A percentile compares a stretch with the other conserved stretches of the same genome.
These are phyloP conservation scores for Cercis canadensis DNA, from an alignment of 306 rosid genomes.

Conservation along the genomic window DNA sequence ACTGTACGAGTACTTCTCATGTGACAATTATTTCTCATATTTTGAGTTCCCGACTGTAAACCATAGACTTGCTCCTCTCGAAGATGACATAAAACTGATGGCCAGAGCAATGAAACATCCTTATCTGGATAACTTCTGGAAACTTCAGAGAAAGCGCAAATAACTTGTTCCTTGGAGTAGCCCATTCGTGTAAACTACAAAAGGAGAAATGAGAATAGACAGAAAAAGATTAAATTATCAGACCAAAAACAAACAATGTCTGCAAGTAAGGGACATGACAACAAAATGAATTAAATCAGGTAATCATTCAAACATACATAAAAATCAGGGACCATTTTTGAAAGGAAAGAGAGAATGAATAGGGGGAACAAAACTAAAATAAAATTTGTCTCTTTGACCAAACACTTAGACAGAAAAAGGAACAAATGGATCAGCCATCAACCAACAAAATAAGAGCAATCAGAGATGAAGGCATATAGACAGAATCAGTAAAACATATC, in stretches of 20 bases:
- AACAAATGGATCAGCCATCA: constrained; percentile 17
- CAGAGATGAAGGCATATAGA: not conserved
- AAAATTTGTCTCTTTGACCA: not conserved
- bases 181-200: constrained; percentile 78
- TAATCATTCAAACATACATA: constrained; percentile 6
- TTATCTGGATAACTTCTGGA: constrained; percentile 56
- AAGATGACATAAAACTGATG: constrained; percentile 78
- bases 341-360: not conserved
- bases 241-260: constrained; percentile 2
- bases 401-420: constrained; percentile 9
- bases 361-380: not conserved
- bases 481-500: not conserved
- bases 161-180: constrained; percentile 74
- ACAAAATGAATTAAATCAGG: constrained; percentile 27
- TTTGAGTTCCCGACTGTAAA: constrained; percentile 48
- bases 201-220: constrained; percentile 16
- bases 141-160: constrained; percentile 63
- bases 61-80: constrained; percentile 78
- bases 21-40: constrained; percentile 31
- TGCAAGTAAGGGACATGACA: constrained; percentile 6
- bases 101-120: constrained; percentile 78
- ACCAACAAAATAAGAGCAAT: not conserved
- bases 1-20: constrained; percentile 32
- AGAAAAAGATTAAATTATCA: constrained; percentile 6
- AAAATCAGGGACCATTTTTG: constrained; percentile 27